phyloP scores from a whole-genome alignment of 75 land plant genomes.

The Ceratopteris richardii region DNA sequence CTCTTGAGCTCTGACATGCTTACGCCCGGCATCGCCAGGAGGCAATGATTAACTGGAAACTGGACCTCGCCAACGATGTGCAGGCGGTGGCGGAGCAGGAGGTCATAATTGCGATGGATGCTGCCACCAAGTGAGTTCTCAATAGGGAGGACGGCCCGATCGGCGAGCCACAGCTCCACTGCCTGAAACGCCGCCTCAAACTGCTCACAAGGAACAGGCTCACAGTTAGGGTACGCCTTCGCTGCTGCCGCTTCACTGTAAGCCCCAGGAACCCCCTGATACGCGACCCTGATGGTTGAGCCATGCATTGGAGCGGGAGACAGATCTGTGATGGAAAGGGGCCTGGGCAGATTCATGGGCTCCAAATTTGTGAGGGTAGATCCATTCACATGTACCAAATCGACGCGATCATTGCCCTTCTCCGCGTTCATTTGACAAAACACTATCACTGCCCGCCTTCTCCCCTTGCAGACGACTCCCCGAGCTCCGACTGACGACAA shows the following conservation, averaged over 20 bases:
- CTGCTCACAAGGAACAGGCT: too few species aligned
- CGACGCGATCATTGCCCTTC: too few species aligned
- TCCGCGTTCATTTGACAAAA: too few species aligned
- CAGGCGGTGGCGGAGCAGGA: constrained; percentile 28
- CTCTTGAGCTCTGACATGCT: constrained; percentile 27
- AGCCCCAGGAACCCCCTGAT: constrained; percentile 46
- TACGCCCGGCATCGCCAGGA: constrained; percentile 29
- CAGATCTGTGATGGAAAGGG: constrained; percentile 29
- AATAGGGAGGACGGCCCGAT: constrained; percentile 34
- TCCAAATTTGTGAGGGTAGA: too few species aligned
- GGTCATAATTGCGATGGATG: constrained; percentile 31
- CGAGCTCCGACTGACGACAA: too few species aligned
- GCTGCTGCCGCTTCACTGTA: constrained; percentile 46
- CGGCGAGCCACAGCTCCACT: too few species aligned
- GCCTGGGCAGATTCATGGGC: constrained; percentile 9
- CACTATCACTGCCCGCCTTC: too few species aligned
- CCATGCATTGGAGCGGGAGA: constrained; percentile 38
- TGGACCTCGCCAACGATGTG: constrained; percentile 41
- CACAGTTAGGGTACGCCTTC: constrained; percentile 33
- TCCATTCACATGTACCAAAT: too few species aligned
- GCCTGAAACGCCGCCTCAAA: too few species aligned
- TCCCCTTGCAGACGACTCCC: too few species aligned
- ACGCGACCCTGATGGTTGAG: constrained; percentile 30
- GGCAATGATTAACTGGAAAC: constrained; percentile 33
- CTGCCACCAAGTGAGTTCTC: constrained; percentile 35